phyloP scores from a whole-genome alignment of 495 filamentous ascomycete species.

The Chaetomium cochliodes region DNA sequence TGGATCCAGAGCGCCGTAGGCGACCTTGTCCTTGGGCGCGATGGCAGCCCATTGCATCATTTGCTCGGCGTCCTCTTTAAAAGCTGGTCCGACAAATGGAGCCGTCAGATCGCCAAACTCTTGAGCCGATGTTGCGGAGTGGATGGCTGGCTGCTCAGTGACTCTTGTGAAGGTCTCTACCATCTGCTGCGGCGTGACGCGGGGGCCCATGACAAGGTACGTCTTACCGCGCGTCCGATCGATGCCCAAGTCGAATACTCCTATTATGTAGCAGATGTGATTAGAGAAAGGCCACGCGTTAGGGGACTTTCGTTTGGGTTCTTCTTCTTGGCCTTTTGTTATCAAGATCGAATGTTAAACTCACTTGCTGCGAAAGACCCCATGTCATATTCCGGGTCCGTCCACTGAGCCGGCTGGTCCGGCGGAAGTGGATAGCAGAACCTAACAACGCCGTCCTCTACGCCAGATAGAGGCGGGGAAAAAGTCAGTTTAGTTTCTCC shows the following conservation, averaged over 20 bases:
- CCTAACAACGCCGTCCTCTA: neutral
- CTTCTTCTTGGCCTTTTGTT: neutral
- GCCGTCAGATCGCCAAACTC: slow-evolving; percentile 1
- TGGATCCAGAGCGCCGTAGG: slow-evolving; percentile 5
- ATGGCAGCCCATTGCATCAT: slow-evolving; percentile 7
- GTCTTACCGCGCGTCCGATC: slow-evolving; percentile 6
- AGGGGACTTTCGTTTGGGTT: neutral
- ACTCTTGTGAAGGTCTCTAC: slow-evolving; percentile 9
- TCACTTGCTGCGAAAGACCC: slow-evolving; percentile 1
- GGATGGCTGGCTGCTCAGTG: slow-evolving; percentile 6
- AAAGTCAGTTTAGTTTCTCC: neutral
- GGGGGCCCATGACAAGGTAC: slow-evolving; percentile 1
- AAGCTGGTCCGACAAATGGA: slow-evolving; percentile 7
- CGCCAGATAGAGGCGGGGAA: neutral
- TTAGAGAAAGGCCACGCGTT: neutral
- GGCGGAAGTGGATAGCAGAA: slow-evolving; percentile 1
- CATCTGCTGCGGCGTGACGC: slow-evolving; percentile 3
- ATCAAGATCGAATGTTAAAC: slow-evolving; percentile 1
- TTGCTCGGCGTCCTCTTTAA: slow-evolving; percentile 4
- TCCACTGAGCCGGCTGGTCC: neutral
- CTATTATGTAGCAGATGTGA: neutral
- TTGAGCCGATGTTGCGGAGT: neutral
- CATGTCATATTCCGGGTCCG: slow-evolving; percentile 7
- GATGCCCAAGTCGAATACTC: slow-evolving; percentile 4
- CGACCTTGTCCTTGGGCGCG: slow-evolving; percentile 2